Conservation (phyloP, 495 filamentous ascomycete species). For the Eremomyces bilateralis region DNA sequence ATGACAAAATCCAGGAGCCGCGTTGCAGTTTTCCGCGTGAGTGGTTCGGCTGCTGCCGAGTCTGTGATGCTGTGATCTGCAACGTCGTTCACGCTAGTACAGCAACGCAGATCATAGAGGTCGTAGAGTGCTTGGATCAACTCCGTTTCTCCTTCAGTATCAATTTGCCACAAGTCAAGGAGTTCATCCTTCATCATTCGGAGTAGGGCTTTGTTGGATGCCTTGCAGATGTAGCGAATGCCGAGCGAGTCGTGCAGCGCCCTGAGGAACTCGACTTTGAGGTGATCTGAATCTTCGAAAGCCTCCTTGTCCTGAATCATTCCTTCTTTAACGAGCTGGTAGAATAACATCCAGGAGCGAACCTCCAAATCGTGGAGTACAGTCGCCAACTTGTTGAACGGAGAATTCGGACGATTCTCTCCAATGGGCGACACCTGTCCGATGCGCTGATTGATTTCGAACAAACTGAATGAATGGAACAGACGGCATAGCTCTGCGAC, state of each 20-base stretch:
- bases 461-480: conserved; percentile 55
- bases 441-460: conserved; percentile 60
- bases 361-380: conserved; percentile 80
- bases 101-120: conserved; percentile 63
- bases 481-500: conserved; percentile 44
- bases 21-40: conserved; percentile 34
- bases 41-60: conserved; percentile 35
- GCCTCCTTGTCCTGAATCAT: conserved; percentile 39
- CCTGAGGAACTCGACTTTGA: conserved; percentile 51
- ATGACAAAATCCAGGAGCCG: conserved; percentile 67
- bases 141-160: conserved; percentile 31
- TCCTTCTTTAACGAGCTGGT: conserved; percentile 51
- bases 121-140: conserved; percentile 76
- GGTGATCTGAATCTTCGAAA: conserved; percentile 41
- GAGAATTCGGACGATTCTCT: conserved; percentile 1
- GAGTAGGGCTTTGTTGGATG: conserved; percentile 70
- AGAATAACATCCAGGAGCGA: conserved; percentile 62
- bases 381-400: conserved; percentile 23
- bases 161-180: conserved; percentile 10
- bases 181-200: conserved; percentile 65
- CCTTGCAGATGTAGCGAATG: conserved; percentile 62
- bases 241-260: conserved; percentile 71
- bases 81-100: conserved; percentile 39
- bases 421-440: conserved; percentile 33
- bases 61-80: conserved; percentile 55